phyloP scores from a whole-genome alignment of 768 basidiomycete species.

The Xerocomus brunneocitrinus region DNA sequence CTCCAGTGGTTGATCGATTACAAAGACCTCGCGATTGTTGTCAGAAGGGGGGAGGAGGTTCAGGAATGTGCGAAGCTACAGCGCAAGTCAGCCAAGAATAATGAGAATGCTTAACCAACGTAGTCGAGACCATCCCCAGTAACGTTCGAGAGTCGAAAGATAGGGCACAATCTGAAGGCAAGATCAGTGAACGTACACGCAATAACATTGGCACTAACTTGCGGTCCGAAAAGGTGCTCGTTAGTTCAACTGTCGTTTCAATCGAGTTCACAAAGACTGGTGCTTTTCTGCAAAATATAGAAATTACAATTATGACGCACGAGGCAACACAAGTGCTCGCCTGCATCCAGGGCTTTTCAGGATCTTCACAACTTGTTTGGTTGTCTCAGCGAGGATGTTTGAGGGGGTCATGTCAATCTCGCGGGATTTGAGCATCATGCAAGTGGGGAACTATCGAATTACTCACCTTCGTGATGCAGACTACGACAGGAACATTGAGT shows the following conservation, averaged over 20 bases:
- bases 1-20: conserved; percentile 74
- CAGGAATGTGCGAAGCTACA: conserved; percentile 79
- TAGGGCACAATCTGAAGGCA: conserved; percentile 71
- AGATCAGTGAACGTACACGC: not conserved
- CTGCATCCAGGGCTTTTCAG: conserved; percentile 90
- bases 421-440: conserved; percentile 1
- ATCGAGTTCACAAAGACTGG: conserved; percentile 81
- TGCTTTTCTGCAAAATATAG: conserved; percentile 48
- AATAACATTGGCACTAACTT: conserved; percentile 39
- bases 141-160: conserved; percentile 91
- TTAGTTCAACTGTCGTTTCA: conserved; percentile 77
- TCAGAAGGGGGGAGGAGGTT: conserved; percentile 90
- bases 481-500: conserved; percentile 86
- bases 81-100: conserved; percentile 10
- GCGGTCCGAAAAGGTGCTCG: conserved; percentile 69
- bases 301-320: not conserved
- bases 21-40: conserved; percentile 75
- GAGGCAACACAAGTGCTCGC: conserved; percentile 34
- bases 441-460: not conserved
- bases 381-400: conserved; percentile 85
- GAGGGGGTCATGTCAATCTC: conserved; percentile 96
- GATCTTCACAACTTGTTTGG: conserved; percentile 90
- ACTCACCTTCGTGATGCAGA: conserved; percentile 88
- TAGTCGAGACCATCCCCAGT: conserved; percentile 87
- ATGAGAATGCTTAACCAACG: conserved; percentile 36